Percentiles rank a stretch among this genome's conserved stretches.
Conservation (phyloP, 371 early-diverging fungal species). For the Actinomortierella wolfii region DNA sequence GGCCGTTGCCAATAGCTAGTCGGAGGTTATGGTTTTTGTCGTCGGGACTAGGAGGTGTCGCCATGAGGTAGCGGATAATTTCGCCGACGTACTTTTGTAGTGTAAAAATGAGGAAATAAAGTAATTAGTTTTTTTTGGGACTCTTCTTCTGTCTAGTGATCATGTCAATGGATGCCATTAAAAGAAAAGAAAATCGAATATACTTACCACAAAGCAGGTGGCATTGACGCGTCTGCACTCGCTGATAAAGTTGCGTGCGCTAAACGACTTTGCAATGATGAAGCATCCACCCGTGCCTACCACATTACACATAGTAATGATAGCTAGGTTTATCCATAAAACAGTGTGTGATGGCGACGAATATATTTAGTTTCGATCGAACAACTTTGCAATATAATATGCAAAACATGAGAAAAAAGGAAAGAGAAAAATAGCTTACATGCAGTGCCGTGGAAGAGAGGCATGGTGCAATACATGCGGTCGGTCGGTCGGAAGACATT, state of each 20-base stretch:
- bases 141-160: no score
- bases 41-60: constrained; percentile 46
- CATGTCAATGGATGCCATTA: no score
- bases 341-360: no score
- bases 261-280: constrained; percentile 5
- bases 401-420: no score
- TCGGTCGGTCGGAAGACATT: not conserved
- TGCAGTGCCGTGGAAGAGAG: constrained; percentile 6
- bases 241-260: constrained; percentile 1
- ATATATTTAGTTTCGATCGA: no score
- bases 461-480: constrained; percentile 5
- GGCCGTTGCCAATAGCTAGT: constrained; percentile 65
- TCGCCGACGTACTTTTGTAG: constrained; percentile 61
- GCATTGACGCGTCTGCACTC: constrained; percentile 3
- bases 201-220: constrained; percentile 9
- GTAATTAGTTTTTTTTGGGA: no score
- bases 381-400: no score
- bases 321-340: no score
- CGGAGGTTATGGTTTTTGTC: constrained; percentile 53
- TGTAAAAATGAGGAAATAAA: not conserved
- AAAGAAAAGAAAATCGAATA: no score
- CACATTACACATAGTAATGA: not conserved
- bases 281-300: not conserved
- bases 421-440: no score
- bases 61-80: constrained; percentile 61